Percentiles rank a stretch among this genome's conserved stretches.
These are phyloP conservation scores for Termitomyces sp. DNA, from an alignment of 768 basidiomycete genomes.

Conservation along the genomic window DNA sequence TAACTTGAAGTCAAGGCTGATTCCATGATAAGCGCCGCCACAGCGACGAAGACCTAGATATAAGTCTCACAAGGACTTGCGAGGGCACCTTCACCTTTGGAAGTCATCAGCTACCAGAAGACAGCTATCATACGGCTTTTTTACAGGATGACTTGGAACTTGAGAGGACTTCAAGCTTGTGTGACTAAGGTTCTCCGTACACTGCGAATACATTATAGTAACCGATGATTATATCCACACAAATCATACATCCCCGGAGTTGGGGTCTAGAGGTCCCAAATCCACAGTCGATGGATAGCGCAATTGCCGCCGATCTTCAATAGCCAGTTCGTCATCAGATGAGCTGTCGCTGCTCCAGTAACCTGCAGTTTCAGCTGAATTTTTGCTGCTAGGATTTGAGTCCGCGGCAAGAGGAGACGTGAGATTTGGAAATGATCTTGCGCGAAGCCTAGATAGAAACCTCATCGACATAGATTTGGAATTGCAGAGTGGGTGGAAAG, in stretches of 20 bases:
- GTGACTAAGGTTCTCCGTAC: not conserved
- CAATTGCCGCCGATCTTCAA: constrained; percentile 15
- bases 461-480: constrained; percentile 19
- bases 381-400: constrained; percentile 16
- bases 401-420: constrained; percentile 30
- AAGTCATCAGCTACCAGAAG: too few species aligned
- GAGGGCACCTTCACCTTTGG: too few species aligned
- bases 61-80: too few species aligned
- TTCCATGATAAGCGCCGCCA: too few species aligned
- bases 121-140: too few species aligned
- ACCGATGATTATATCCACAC: not conserved
- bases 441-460: constrained; percentile 40
- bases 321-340: constrained; percentile 38
- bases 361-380: constrained; percentile 26
- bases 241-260: constrained; percentile 2
- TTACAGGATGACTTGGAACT: too few species aligned
- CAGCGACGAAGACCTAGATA: too few species aligned
- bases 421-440: constrained; percentile 42
- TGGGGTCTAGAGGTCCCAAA: not conserved
- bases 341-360: constrained; percentile 63
- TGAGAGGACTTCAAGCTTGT: too few species aligned
- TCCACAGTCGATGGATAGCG: constrained; percentile 5
- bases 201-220: not conserved
- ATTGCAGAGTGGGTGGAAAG: not conserved
- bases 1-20: too few species aligned